Evolutionary conservation across 768 basidiomycete genomes (phyloP), one percentile per base, ranked within the genome.

Genomic region (Boletus sp.): DNA sequence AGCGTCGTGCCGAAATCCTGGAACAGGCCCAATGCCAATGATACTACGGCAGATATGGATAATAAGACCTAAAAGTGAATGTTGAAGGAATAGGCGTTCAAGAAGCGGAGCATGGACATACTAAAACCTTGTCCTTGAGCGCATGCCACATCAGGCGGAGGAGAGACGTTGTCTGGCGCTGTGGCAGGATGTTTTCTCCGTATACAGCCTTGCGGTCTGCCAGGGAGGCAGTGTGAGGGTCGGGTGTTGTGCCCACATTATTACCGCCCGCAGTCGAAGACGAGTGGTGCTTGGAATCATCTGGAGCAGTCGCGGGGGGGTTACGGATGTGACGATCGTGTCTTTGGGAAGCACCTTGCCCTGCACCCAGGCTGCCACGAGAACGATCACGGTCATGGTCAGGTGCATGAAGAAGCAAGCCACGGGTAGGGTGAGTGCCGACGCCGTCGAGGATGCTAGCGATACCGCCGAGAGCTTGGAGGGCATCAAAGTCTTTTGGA

Each of bases 1-100:
- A 81, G 80, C 1, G 83, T 75, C 0, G 79, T 78, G 11, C 95
- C 96, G 66, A 98, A 88, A 66, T 94, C 93, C 68, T 96, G 90
- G 72, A 97, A 97, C 29, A 99, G 74, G 19, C 97, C 97, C 14
- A 98, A 83, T 13, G 93, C 94, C 42, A 99, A 78, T 15, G 97
- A 97, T 38, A 99, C 80, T 37, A 91, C 83, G 4, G 97, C 97
- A 44, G 96, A 93, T 64, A 98, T 83, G 17, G 90, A 92, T 37
- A 98, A 80, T 47, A 99, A 69, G 56, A 98, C 82, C 91, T 95
- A 39, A 34, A 40, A 29, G 30, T 14, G 44, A 58, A 51, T 10
- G 46, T 56, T 56, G 30, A 35, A 58, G 45, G 23, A 29, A 43
- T 14, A 67, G 46, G 2, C 10, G 23, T n/a, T 27, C 14, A 11